A percentile compares a stretch with the other conserved stretches of the same genome.
Evolutionary conservation across 768 basidiomycete species (phyloP).

Genomic region (Lyophyllum semitale): DNA sequence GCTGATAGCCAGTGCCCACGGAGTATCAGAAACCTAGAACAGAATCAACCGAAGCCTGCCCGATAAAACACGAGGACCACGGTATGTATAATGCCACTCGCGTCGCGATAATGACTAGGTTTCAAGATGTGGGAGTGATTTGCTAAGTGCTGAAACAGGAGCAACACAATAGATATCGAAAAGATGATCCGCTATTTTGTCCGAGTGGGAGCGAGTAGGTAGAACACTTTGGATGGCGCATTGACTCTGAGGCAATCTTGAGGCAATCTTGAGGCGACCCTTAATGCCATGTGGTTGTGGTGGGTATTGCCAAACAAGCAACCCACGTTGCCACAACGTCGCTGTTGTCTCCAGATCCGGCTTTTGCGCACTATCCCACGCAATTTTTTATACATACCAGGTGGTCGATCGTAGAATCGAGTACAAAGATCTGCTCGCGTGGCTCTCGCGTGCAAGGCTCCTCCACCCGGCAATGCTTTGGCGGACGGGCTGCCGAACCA

Average conservation of each 20-base stretch:
- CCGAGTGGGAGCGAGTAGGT: too few species aligned
- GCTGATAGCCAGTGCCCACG: background rate
- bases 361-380: too few species aligned
- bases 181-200: too few species aligned
- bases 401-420: too few species aligned
- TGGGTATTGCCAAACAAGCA: background rate
- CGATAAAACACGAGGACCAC: background rate
- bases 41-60: background rate
- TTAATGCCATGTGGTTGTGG: background rate
- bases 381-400: too few species aligned
- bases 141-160: background rate
- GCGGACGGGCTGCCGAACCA: too few species aligned
- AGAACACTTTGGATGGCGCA: too few species aligned
- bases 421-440: too few species aligned
- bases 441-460: too few species aligned
- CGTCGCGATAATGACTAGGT: background rate
- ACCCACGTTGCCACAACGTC: background rate
- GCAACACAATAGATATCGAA: background rate
- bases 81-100: background rate
- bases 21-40: background rate
- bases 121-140: too few species aligned
- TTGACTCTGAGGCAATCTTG: background rate
- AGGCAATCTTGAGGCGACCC: background rate
- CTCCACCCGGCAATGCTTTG: too few species aligned
- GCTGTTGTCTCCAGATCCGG: too few species aligned